A percentile compares a stretch with the other conserved stretches of the same genome.
Conservation (phyloP, 345 rosid species). For the Melaleuca alternifolia region DNA sequence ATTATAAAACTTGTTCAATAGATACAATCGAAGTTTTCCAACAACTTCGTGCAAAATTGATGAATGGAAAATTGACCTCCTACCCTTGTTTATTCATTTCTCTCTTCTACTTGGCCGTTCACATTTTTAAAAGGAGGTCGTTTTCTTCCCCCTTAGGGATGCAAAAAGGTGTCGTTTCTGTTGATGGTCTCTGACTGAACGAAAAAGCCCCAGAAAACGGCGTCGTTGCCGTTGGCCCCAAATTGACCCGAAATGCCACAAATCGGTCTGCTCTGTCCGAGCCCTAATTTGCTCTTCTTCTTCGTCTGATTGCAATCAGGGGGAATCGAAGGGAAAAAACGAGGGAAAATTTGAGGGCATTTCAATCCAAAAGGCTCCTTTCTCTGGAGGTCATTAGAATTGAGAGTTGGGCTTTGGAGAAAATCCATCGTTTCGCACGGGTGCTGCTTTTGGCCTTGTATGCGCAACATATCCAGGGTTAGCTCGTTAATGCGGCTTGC, state of each 20-base stretch:
- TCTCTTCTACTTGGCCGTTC: neutral
- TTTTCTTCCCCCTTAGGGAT: neutral
- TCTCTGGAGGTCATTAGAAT: neutral
- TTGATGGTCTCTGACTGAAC: neutral
- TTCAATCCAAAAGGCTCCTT: neutral
- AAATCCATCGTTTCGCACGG: neutral
- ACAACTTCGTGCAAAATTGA: neutral
- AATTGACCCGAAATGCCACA: neutral
- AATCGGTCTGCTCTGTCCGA: neutral
- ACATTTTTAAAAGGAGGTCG: neutral
- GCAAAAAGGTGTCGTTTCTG: neutral
- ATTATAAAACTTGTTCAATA: neutral
- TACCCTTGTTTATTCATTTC: neutral
- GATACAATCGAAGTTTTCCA: fast-evolving
- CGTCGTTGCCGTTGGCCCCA: neutral
- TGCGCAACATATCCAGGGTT: no score
- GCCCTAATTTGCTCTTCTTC: neutral
- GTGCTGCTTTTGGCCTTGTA: neutral
- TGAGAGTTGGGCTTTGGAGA: neutral
- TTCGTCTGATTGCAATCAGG: neutral
- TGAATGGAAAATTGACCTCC: neutral
- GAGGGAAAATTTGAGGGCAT: neutral
- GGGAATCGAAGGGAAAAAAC: neutral
- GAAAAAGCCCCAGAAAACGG: neutral
- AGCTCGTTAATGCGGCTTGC: slow-evolving; percentile 6